phyloP scores from a whole-genome alignment of 176 grass and related monocot genomes.

The Aegilops longissima region DNA sequence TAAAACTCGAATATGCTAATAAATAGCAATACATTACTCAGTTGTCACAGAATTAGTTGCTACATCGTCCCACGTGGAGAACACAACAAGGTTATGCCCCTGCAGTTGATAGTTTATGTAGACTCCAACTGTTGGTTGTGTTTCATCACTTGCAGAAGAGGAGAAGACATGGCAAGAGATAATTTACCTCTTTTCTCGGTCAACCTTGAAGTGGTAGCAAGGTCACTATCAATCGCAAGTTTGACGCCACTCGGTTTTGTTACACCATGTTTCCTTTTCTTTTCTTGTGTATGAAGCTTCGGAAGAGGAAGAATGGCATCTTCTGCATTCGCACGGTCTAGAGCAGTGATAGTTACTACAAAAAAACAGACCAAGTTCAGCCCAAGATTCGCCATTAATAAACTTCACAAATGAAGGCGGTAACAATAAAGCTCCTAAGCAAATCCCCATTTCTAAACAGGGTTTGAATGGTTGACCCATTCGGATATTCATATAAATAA shows the following conservation, averaged over 20 bases:
- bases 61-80: background rate
- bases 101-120: background rate
- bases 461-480: background rate
- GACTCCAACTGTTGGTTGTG: background rate
- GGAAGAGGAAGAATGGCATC: constrained; percentile 86
- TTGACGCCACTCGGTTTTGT: constrained; percentile 43
- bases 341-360: constrained; percentile 65
- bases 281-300: constrained; percentile 65
- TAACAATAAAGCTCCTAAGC: background rate
- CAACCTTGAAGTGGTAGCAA: constrained; percentile 23
- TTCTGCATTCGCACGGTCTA: constrained; percentile 89
- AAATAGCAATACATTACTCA: background rate
- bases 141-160: constrained; percentile 9
- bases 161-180: background rate
- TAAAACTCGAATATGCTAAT: background rate
- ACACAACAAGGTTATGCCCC: background rate
- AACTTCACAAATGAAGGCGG: background rate
- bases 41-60: background rate
- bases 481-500: background rate
- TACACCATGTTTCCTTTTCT: constrained; percentile 85
- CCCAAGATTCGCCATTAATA: background rate
- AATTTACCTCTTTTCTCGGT: constrained; percentile 66
- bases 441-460: background rate
- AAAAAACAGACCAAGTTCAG: constrained; percentile 37
- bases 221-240: constrained; percentile 25